Evolutionary conservation across 495 filamentous ascomycete species (phyloP).

Genomic region (Xanthoparmelia taractica): DNA sequence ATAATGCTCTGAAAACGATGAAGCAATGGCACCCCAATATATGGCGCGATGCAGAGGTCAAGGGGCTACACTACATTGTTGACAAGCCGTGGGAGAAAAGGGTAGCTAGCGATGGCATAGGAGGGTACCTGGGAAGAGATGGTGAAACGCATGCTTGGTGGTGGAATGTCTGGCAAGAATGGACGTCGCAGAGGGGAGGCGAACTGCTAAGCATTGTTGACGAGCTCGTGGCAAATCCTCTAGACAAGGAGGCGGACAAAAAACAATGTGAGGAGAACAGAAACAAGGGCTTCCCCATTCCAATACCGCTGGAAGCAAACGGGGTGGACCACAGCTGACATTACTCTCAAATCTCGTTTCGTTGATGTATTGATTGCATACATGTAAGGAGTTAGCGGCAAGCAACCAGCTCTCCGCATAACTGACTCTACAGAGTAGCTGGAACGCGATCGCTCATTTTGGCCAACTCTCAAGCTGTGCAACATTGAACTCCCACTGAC

Average conservation of each 20-base stretch:
- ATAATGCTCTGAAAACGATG: slow-evolving; percentile 49
- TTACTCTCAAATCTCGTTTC: not conserved
- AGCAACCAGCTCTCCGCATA: not conserved
- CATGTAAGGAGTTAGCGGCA: not conserved
- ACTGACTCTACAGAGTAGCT: not conserved
- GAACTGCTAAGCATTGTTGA: slow-evolving; percentile 54
- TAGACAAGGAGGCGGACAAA: slow-evolving; percentile 25
- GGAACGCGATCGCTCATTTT: not conserved
- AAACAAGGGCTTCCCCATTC: slow-evolving; percentile 21
- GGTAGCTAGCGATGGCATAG: slow-evolving; percentile 36
- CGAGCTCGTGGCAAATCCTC: slow-evolving; percentile 30
- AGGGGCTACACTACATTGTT: slow-evolving; percentile 47
- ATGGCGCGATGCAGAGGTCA: slow-evolving; percentile 46
- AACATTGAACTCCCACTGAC: not conserved
- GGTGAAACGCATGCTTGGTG: slow-evolving; percentile 42
- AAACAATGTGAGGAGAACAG: slow-evolving; percentile 18
- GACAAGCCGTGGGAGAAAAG: slow-evolving; percentile 49
- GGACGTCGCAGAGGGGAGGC: slow-evolving; percentile 47
- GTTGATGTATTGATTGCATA: not conserved
- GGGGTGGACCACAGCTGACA: not conserved
- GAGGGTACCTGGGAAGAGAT: slow-evolving; percentile 39
- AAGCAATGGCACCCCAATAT: slow-evolving; percentile 45
- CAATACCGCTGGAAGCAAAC: not conserved
- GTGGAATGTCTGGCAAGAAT: slow-evolving; percentile 55
- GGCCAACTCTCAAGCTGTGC: not conserved